A percentile compares a stretch with the other conserved stretches of the same genome.
Conservation (phyloP, 305 asterid genomes). For the Solanum chacoense region DNA sequence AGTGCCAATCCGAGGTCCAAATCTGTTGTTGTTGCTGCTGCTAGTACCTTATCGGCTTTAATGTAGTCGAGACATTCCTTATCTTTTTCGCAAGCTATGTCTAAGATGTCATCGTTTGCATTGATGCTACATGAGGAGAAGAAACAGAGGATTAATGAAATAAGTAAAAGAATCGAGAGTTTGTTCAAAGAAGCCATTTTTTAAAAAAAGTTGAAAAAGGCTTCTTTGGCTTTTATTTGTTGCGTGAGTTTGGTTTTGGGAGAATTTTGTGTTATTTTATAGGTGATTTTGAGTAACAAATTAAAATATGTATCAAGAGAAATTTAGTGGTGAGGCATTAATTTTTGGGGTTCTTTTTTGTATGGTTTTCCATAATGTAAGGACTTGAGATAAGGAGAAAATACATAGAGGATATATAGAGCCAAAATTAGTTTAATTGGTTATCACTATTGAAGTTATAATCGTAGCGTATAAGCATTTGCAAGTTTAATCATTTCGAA, state of each 20-base stretch:
- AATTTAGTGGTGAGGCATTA: neutral
- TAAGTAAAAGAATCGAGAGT: neutral
- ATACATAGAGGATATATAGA: neutral
- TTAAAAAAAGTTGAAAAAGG: neutral
- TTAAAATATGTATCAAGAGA: neutral
- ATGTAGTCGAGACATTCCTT: neutral
- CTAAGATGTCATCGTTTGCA: neutral
- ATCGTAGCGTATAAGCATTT: neutral
- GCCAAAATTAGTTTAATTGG: neutral
- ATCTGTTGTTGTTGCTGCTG: neutral
- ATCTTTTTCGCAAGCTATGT: neutral
- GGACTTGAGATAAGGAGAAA: neutral
- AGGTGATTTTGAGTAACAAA: neutral
- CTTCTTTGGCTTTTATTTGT: neutral
- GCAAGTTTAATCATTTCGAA: neutral
- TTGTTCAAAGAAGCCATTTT: neutral
- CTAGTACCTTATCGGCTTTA: neutral
- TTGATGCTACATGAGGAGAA: neutral
- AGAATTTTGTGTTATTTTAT: neutral
- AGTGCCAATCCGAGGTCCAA: neutral
- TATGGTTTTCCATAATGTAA: neutral
- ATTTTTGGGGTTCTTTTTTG: neutral
- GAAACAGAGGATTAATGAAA: neutral
- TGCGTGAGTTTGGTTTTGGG: neutral
- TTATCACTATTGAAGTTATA: neutral